Base-by-base conservation (phyloP, 495 filamentous ascomycete species). In the Penicillium herquei region DNA sequence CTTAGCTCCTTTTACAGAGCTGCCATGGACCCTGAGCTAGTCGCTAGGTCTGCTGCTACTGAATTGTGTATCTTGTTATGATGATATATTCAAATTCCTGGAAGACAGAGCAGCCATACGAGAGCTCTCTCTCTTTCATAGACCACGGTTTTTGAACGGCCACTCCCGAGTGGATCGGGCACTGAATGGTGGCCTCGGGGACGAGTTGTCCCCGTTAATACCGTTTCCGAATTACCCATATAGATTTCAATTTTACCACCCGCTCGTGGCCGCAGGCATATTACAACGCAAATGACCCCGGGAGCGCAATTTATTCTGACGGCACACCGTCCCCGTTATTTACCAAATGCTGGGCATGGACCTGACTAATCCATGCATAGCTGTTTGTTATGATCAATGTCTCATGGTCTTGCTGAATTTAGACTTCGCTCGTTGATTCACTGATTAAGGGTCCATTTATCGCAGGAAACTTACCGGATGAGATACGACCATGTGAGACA, bases 121-220 rank as follows among this genome's bases (percentile, higher is more conserved):
- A 26, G 21, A 26, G 1, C 21, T 26, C 21, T 26, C 1, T 26
- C 21, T 39, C 17, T 55, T 32, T 26, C 17, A 14, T 21, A 16
- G 5, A 53, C 26, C 49, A 49, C 33, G 34, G 55, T 53, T 54
- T 49, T 48, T 35, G 12, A 42, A 32, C 58, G 58, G 58, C 30
- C 49, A 14, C 43, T 60, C 58, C 58, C 58, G 58, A 16, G 52
- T 59, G 52, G 57, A 52, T 32, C 32, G n/a, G 11, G 33, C 16
- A 51, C 12, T 17, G 33, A 51, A 49, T 14, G 43, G 21, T 14
- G 43, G n/a, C n/a, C n/a, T n/a, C n/a, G n/a, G n/a, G n/a, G 8
- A 32, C n/a, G 16, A 31, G 43, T 33, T 1, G 30, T 21, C 4
- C 2, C 6, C 8, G 8, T 37, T 10, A 37, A 10, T 37, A 37